Percentiles rank a stretch among this genome's conserved stretches.
Evolutionary conservation across 2,329 filamentous ascomycete genomes (phyloP).

Genomic region (Clonostachys rosea): DNA sequence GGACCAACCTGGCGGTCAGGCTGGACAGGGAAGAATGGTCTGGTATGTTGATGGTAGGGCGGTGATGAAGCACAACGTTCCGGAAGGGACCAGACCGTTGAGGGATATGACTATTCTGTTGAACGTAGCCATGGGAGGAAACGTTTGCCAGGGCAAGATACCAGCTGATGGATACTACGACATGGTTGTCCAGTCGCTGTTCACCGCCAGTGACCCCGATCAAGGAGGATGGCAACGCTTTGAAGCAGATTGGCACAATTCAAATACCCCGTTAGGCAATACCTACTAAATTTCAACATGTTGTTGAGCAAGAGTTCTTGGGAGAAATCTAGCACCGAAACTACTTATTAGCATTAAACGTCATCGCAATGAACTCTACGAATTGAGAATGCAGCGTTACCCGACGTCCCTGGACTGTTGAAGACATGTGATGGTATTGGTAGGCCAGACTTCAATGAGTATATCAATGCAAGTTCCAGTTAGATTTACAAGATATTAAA

Average conservation of each 20-base stretch:
- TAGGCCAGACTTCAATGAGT: no score
- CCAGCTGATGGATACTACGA: conserved; percentile 51
- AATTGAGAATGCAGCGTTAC: no score
- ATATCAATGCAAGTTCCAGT: no score
- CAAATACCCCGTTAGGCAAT: background rate
- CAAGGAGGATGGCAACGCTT: conserved; percentile 41
- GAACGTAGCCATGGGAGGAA: conserved; percentile 60
- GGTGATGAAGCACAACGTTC: conserved; percentile 52
- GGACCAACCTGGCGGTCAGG: conserved; percentile 37
- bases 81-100: conserved; percentile 45
- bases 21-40: conserved; percentile 40
- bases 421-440: no score
- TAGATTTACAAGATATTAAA: no score
- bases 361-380: no score
- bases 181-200: conserved; percentile 46
- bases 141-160: conserved; percentile 46
- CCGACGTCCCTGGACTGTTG: no score
- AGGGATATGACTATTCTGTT: conserved; percentile 52
- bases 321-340: no score
- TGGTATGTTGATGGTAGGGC: conserved; percentile 56
- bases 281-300: background rate
- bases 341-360: no score
- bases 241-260: background rate
- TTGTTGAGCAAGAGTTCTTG: no score
- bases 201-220: conserved; percentile 44